Evolutionary conservation across 768 basidiomycete species (phyloP).

Genomic region (Tubosaeta sp.): DNA sequence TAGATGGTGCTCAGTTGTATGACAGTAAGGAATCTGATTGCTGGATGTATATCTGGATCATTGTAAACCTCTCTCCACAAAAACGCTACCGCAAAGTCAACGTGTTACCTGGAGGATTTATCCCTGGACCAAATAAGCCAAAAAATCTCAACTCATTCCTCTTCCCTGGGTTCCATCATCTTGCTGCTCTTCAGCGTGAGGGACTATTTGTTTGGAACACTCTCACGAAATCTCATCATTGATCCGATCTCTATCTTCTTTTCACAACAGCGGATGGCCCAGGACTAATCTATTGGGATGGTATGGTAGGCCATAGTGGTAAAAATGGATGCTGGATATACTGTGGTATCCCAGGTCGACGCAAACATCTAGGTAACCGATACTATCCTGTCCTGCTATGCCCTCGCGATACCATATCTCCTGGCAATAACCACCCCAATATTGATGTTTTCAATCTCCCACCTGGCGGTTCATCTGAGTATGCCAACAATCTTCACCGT

Average conservation of each 20-base stretch:
- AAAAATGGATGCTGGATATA: conserved; percentile 32
- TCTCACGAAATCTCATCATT: not conserved
- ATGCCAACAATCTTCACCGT: not conserved
- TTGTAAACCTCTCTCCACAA: conserved; percentile 16
- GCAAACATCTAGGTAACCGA: conserved; percentile 17
- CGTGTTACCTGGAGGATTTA: not conserved
- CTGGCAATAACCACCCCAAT: conserved; percentile 29
- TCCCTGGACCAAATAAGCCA: not conserved
- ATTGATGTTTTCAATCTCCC: conserved; percentile 22
- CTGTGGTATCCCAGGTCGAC: conserved; percentile 28
- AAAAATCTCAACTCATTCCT: conserved; percentile 4
- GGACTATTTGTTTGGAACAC: not conserved
- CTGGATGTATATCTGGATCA: conserved; percentile 37
- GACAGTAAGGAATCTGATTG: conserved; percentile 4
- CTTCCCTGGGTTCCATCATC: not conserved
- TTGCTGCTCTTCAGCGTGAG: not conserved
- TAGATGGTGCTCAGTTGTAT: conserved; percentile 41
- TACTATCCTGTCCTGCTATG: conserved; percentile 33
- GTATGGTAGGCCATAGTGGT: conserved; percentile 33
- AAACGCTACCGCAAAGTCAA: not conserved
- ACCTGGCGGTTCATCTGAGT: conserved; percentile 2
- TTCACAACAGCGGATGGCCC: conserved; percentile 27
- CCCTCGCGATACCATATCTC: conserved; percentile 25
- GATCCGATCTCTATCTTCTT: not conserved
- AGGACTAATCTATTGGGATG: conserved; percentile 29